Evolutionary conservation across 2,329 filamentous ascomycete genomes (phyloP), one percentile per base, ranked within the genome.

Genomic region (Pseudogymnoascus sp.): DNA sequence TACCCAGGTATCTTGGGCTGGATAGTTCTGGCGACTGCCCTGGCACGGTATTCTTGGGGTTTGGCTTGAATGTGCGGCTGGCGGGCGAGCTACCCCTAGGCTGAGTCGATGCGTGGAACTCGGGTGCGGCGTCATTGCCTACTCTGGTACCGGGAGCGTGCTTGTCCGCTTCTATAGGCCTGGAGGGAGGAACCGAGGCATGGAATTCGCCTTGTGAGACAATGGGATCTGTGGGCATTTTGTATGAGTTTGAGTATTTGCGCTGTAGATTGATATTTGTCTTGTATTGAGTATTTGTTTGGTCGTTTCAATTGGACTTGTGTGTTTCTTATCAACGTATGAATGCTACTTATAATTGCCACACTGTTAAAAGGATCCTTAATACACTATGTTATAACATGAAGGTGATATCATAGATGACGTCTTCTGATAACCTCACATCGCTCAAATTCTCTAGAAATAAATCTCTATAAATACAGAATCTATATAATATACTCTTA

Each of bases 61-160:
- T 50, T 1, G 44, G 44, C 44, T 50, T 7, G 12, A 50, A 50
- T 28, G 44, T n/a, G 18, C 44, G 44, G 44, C 44, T 50, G 44
- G 23, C 21, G 23, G 89, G 89, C 0, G 89, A 88, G 3, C 84
- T 83, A 64, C 89, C 89, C 0, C 87, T 75, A 0, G 86, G 80
- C 37, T 85, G 75, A 1, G 80, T 81, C 72, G 91, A 68, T 23
- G 84, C 82, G 69, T 82, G 78, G 78, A 89, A 91, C 70, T 89
- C 87, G 18, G 84, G 84, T 11, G 75, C 71, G 23, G 77, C 76
- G 62, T 88, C 85, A 67, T 85, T 83, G 69, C 83, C 83, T 64
- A 84, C 80, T 65, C 84, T 80, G 68, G 81, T 77, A 61, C 88
- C 88, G 3, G 82, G 81, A 71, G 85, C 79, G 74, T 91, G 88